Base-by-base conservation (phyloP, 176 grass and related monocot genomes). In the Alloteropsis semialata region DNA sequence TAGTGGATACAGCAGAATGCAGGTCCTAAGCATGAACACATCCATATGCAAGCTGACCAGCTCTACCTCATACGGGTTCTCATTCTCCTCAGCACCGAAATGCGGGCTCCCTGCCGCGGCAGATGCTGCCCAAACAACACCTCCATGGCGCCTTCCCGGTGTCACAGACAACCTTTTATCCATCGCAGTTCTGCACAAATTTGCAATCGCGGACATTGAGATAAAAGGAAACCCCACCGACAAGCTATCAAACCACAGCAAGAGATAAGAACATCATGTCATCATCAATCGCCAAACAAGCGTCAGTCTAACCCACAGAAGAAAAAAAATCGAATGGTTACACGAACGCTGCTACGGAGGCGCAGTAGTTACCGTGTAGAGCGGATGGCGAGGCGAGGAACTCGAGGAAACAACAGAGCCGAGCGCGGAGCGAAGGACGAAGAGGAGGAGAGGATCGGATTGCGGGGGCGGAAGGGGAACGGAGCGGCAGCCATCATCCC, bases 11-110 rank as follows among this genome's bases (percentile, higher is more conserved):
- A 28, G 50, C 45, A 33, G 0, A 67, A 53, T 53, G 79, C 7
- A n/a, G 44, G 27, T 27, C 75, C 17, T 57, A 82, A 44, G 69
- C 80, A 62, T 19, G 38, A 34, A 77, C 28, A 63, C 10, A 68
- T 65, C 12, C n/a, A 78, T n/a, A n/a, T 21, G 14, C 21, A 14
- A 33, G 50, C 25, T 22, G 18, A 19, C 9, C 62, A 55, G 69
- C 37, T 68, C 68, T 89, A 93, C 91, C 86, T 85, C 81, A 18
- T 91, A 86, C 13, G 87, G 86, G 60, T 88, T 88, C 45, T 89
- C 88, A 73, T 87, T 84, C 46, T 89, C 84, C 32, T 88, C 81
- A 37, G 49, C 38, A 22, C 42, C 30, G 8, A 77, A 85, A 25
- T 81, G 33, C 9, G 86, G 68, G 53, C 63, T 76, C 79, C 83